These are phyloP conservation scores for Cercospora citrullina DNA, from an alignment of 2,329 filamentous ascomycete species.

Conservation along the genomic window DNA sequence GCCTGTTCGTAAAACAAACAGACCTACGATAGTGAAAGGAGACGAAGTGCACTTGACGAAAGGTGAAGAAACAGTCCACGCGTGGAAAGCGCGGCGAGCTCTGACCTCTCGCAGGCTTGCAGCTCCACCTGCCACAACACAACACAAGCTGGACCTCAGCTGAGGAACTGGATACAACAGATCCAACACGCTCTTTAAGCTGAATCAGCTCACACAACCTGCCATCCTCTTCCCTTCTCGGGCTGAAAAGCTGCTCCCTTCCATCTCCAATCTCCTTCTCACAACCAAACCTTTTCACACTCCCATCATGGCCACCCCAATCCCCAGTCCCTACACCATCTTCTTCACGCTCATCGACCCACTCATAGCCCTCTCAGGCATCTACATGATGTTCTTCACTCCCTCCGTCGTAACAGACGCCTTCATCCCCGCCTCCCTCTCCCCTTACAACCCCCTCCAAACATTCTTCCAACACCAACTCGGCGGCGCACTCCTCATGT, in stretches of 20 bases:
- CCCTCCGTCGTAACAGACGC: slow-evolving; percentile 13
- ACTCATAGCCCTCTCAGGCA: slow-evolving; percentile 20
- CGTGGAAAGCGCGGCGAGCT: background rate
- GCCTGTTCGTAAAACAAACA: too few species aligned
- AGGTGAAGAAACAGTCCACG: background rate
- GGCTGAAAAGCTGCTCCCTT: background rate
- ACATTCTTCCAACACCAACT: slow-evolving; percentile 25
- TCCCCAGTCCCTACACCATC: slow-evolving; percentile 17
- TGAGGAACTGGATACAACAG: background rate
- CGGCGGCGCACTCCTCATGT: slow-evolving; percentile 21
- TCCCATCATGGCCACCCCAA: background rate
- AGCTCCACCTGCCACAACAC: background rate
- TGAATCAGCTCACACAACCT: background rate
- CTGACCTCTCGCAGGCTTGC: background rate
- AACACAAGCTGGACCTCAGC: background rate
- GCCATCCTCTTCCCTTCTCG: background rate
- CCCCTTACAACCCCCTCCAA: slow-evolving; percentile 15
- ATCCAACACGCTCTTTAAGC: background rate
- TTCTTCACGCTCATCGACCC: slow-evolving; percentile 25
- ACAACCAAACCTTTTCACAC: too few species aligned
- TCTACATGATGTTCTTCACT: slow-evolving; percentile 22
- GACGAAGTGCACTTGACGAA: too few species aligned
- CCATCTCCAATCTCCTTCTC: too few species aligned
- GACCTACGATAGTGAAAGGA: too few species aligned
- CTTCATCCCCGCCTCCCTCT: slow-evolving; percentile 18